phyloP scores from a whole-genome alignment of 148 eudicot genomes.

The Hydrangea macrophylla region DNA sequence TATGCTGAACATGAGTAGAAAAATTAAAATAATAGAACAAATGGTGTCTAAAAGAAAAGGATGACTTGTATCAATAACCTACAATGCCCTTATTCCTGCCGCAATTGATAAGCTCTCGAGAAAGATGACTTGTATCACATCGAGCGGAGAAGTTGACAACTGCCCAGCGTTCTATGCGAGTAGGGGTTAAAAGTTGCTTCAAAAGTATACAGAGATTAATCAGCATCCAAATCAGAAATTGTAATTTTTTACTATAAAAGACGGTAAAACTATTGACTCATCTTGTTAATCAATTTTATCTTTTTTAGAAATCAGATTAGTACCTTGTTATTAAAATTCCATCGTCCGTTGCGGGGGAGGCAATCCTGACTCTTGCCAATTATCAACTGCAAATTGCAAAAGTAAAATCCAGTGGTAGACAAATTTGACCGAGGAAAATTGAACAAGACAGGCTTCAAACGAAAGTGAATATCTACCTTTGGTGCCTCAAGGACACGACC shows the following conservation, averaged over 20 bases:
- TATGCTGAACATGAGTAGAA: constrained; percentile 35
- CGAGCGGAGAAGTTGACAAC: constrained; percentile 87
- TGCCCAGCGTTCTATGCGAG: constrained; percentile 69
- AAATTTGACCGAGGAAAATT: background rate
- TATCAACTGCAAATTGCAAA: constrained; percentile 51
- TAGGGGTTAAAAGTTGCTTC: constrained; percentile 67
- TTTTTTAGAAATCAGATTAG: constrained; percentile 8
- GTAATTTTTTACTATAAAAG: background rate
- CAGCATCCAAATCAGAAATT: constrained; percentile 8
- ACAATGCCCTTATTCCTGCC: constrained; percentile 85
- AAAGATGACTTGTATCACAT: constrained; percentile 64
- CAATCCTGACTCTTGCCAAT: constrained; percentile 71
- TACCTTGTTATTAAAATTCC: constrained; percentile 82
- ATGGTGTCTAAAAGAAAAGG: background rate
- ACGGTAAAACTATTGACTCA: background rate
- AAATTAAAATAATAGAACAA: constrained; percentile 10
- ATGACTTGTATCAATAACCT: constrained; percentile 19
- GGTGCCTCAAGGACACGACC: constrained; percentile 89
- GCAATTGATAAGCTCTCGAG: constrained; percentile 60
- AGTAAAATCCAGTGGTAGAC: background rate
- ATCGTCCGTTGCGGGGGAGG: constrained; percentile 65
- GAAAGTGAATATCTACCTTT: constrained; percentile 42
- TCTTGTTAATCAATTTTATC: background rate
- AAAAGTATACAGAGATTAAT: constrained; percentile 16
- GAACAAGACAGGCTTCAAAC: background rate